A percentile compares a stretch with the other conserved stretches of the same genome.
Evolutionary conservation across 2,329 filamentous ascomycete species (phyloP).

Genomic region (Sordariomycetes sp.): DNA sequence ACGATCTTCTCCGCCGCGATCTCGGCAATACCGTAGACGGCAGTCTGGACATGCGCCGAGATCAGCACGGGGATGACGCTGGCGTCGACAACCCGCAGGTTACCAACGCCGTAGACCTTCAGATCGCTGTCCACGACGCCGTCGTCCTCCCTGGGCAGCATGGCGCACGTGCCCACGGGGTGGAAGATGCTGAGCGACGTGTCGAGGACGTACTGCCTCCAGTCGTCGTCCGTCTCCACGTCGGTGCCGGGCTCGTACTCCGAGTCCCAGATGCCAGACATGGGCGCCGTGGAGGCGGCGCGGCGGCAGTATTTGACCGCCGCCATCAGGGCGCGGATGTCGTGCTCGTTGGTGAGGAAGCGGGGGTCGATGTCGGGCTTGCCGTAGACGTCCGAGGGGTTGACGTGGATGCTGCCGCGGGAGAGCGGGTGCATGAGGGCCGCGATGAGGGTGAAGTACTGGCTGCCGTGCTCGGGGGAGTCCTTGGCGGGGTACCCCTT

Average conservation of each 20-base stretch:
- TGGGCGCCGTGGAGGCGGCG: slow-evolving; percentile 16
- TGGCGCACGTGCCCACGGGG: slow-evolving; percentile 28
- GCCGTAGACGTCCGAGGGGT: slow-evolving; percentile 22
- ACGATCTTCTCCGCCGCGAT: slow-evolving; percentile 20
- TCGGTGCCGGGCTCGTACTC: slow-evolving; percentile 23
- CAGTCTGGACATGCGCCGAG: slow-evolving; percentile 34
- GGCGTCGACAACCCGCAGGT: slow-evolving; percentile 34
- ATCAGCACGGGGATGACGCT: slow-evolving; percentile 33
- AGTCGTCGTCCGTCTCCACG: slow-evolving; percentile 17
- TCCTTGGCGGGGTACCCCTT: slow-evolving; percentile 13
- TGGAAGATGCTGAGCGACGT: slow-evolving; percentile 24
- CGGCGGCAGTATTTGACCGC: slow-evolving; percentile 17
- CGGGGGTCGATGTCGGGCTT: slow-evolving; percentile 19
- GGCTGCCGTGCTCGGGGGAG: slow-evolving; percentile 13
- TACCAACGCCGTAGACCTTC: slow-evolving; percentile 31
- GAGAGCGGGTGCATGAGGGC: slow-evolving; percentile 50
- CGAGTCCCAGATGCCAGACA: slow-evolving; percentile 14
- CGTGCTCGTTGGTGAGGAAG: slow-evolving; percentile 4
- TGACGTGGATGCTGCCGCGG: slow-evolving; percentile 44
- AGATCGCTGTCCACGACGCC: slow-evolving; percentile 29
- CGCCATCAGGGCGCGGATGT: slow-evolving; percentile 14
- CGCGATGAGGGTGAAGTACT: slow-evolving; percentile 32
- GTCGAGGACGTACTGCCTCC: slow-evolving; percentile 19
- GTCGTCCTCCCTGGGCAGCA: slow-evolving; percentile 28
- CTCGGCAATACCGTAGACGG: slow-evolving; percentile 38